Base-by-base conservation (phyloP, 73 alveolate genomes). In the Paraurostyla sp. region DNA sequence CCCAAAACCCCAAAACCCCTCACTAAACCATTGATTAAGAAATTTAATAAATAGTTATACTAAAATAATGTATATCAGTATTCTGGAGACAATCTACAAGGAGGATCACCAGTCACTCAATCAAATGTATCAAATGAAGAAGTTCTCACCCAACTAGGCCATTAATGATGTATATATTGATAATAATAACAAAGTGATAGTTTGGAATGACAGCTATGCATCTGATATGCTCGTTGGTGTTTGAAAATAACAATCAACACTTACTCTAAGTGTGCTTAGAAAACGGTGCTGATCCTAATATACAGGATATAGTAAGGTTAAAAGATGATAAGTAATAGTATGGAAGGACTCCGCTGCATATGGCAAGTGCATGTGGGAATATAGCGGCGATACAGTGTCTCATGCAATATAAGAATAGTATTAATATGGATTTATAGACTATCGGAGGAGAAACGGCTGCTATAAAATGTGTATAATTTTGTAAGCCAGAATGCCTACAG, bases 391-490 rank as follows among this genome's bases (percentile, higher is more conserved):
- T 65, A 22, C 42, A 65, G 38, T 6, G 15, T 15, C 22, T 59
- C 3, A 7, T 59, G 9, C 6, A 23, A 29, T 1, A 15, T 1
- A 7, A 27, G 27, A 27, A 9, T 20, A 65, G 41, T 3, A 15
- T 65, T 15, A 32, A 40, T 32, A 15, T 65, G 46, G 82, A 65
- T 22, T 65, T 65, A 38, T 65, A 65, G 25, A 65, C 82, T 7
- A 65, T 65, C 1, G 82, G 82, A 33, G 82, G 82, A 7, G 82
- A 65, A 40, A 65, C 82, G 7, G 54, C 82, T 18, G 82, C 82
- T 15, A 4, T 16, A 18, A 65, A 65, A 65, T 25, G 54, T 38
- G 58, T 35, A 4, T 18, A 2, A 30, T 65, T 65, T 35, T 65
- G 82, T 36, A 65, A 65, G 41, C 58, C 82, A 6, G 82, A 65